These are phyloP conservation scores for Suillus decipiens DNA, from an alignment of 768 basidiomycete genomes.

Conservation along the genomic window DNA sequence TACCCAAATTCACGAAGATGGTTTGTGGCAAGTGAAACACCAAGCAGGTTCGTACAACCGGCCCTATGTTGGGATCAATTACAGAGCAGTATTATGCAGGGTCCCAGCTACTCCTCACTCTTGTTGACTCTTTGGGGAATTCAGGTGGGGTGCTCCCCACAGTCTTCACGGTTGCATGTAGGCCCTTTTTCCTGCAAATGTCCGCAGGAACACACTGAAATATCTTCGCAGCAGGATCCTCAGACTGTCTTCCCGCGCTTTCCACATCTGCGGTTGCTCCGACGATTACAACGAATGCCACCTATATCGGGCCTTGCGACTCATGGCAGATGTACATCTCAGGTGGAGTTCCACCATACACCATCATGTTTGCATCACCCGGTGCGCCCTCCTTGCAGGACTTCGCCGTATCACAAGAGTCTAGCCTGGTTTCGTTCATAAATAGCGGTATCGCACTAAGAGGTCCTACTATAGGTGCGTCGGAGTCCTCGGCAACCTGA, in stretches of 20 bases:
- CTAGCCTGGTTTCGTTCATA: conserved; percentile 41
- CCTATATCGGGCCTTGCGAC: conserved; percentile 43
- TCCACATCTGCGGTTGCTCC: conserved; percentile 26
- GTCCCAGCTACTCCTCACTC: conserved; percentile 42
- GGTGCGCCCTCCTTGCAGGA: conserved; percentile 43
- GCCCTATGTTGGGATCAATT: not conserved
- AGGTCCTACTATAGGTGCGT: conserved; percentile 36
- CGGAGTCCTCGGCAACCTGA: conserved; percentile 18
- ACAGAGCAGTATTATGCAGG: conserved; percentile 31
- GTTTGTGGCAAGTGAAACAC: conserved; percentile 42
- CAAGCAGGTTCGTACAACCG: conserved; percentile 37
- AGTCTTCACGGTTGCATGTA: conserved; percentile 40
- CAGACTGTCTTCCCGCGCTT: conserved; percentile 24
- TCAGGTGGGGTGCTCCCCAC: conserved; percentile 41
- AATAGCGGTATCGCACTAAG: conserved; percentile 40
- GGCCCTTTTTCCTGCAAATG: not conserved
- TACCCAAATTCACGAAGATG: conserved; percentile 29
- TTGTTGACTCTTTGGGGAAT: conserved; percentile 45
- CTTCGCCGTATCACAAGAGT: conserved; percentile 37
- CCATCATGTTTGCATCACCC: conserved; percentile 39
- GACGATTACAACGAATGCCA: conserved; percentile 41
- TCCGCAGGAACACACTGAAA: not conserved
- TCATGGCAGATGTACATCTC: conserved; percentile 48
- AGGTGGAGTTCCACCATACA: conserved; percentile 48
- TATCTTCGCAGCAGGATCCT: conserved; percentile 29